Base-by-base conservation (phyloP, 1,284 basidiomycete genomes). In the Ganoderma boninense region DNA sequence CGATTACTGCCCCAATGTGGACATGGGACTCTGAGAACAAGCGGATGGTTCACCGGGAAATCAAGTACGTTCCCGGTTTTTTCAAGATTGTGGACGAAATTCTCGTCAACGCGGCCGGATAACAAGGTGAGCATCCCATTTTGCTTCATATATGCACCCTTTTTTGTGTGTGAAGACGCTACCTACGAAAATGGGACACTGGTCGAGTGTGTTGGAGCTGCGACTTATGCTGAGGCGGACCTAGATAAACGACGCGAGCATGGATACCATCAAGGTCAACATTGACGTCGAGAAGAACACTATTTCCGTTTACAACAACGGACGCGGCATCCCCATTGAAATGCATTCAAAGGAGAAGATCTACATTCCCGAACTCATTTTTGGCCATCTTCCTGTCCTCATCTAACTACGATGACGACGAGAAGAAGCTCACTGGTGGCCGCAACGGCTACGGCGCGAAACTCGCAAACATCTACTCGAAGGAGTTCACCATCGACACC, bases 61-160 rank as follows among this genome's bases (percentile, higher is more conserved):
- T 97, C 75, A 95, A 91, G 74, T 99, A 94, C 79, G 97, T 99
- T 2, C 98, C 98, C 0, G 98, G 97, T 73, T 98, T 99, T 82
- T 98, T 98, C 90, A 99, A 99, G 87, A 99, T 99, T 79, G 94
- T 99, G 60, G 98, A 99, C 79, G 98, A 99, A 84, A 99, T 99
- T 78, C 87, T 99, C 7, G 98, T 99, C 77, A 99, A 99, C 80
- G 98, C 98, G 23, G 98, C n/a, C 98, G 8, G 98, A 99, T 82
- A 98, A 99, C 85, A 99, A 99, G 91, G 97, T 95, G 73, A 65
- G 79, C 77, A 26, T 61, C 16, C n/a, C 26, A 0, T 1, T 35
- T 32, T 8, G 29, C 29, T 56, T 56, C 6, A 14, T 56, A 32
- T 32, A 56, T 32, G 54, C 54, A 29, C 29, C 32, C 14, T 56